Conservation (phyloP, 305 asterid genomes). For the Solanum hybrid region DNA sequence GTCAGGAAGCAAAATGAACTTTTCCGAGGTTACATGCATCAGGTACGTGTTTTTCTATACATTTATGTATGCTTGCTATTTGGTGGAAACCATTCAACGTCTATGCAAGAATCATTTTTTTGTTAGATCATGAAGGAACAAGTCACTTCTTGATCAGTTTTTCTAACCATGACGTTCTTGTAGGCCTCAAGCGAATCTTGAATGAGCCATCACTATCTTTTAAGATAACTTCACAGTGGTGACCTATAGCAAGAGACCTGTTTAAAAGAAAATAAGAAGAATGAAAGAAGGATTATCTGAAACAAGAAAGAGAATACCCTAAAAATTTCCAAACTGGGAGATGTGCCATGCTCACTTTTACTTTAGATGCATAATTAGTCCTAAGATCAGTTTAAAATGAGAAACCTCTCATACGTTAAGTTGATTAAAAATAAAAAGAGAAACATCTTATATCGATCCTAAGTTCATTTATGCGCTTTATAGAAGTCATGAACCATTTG, state of each 20-base stretch:
- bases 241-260: not conserved
- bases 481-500: not conserved
- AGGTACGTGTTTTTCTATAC: slow-evolving; percentile 25
- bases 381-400: not conserved
- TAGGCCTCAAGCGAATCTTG: not conserved
- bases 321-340: not conserved
- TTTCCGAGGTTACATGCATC: slow-evolving; percentile 82
- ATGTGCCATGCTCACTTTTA: not conserved
- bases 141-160: not conserved
- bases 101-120: not conserved
- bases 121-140: not conserved
- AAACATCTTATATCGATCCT: not conserved
- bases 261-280: not conserved
- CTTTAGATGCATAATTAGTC: not conserved
- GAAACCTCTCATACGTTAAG: not conserved
- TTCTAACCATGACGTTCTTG: not conserved
- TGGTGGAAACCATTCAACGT: not conserved
- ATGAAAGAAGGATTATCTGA: not conserved
- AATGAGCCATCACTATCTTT: not conserved
- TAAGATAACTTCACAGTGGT: not conserved
- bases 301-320: not conserved
- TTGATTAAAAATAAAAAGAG: not conserved
- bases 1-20: slow-evolving; percentile 69
- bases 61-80: not conserved
- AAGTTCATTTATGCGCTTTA: not conserved